Conservation (phyloP, 2,329 filamentous ascomycete species). For the Pseudocercospora eumusae region DNA sequence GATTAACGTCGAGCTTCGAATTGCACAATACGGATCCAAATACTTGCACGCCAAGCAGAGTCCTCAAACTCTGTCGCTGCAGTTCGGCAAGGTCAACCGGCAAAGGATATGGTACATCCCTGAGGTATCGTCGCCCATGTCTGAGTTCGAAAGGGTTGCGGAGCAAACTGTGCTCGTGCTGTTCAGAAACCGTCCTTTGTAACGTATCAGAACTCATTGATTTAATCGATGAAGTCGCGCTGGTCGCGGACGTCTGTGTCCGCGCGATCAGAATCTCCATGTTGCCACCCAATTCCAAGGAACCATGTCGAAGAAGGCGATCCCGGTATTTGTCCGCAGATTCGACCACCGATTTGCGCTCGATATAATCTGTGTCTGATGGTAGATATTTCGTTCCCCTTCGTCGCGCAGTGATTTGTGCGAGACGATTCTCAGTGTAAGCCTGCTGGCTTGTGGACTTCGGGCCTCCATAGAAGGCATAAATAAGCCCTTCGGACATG, state of each 20-base stretch:
- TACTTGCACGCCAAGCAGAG: conserved; percentile 76
- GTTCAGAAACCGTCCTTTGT: conserved; percentile 19
- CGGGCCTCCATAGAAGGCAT: conserved; percentile 27
- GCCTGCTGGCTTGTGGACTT: conserved; percentile 25
- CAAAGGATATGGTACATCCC: conserved; percentile 79
- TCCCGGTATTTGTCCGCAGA: conserved; percentile 11
- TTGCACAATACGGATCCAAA: conserved; percentile 80
- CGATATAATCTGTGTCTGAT: background rate
- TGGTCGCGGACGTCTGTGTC: background rate
- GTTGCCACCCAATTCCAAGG: conserved; percentile 1
- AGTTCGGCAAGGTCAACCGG: conserved; percentile 85
- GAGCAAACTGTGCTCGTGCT: conserved; percentile 17
- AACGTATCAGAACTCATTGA: conserved; percentile 14
- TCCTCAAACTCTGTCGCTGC: conserved; percentile 82
- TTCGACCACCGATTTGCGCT: background rate
- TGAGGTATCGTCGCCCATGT: conserved; percentile 80
- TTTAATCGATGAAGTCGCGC: conserved; percentile 11
- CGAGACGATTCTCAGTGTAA: conserved; percentile 24
- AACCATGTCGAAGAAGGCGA: background rate
- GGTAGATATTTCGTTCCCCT: conserved; percentile 8
- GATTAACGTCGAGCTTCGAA: conserved; percentile 63
- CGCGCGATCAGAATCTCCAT: conserved; percentile 17
- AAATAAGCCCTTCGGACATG: conserved; percentile 24
- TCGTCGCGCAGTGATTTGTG: conserved; percentile 19
- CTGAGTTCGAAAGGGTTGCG: conserved; percentile 53